phyloP scores from a whole-genome alignment of 2,329 filamentous ascomycete genomes.

The Cucurbitaria berberidis region DNA sequence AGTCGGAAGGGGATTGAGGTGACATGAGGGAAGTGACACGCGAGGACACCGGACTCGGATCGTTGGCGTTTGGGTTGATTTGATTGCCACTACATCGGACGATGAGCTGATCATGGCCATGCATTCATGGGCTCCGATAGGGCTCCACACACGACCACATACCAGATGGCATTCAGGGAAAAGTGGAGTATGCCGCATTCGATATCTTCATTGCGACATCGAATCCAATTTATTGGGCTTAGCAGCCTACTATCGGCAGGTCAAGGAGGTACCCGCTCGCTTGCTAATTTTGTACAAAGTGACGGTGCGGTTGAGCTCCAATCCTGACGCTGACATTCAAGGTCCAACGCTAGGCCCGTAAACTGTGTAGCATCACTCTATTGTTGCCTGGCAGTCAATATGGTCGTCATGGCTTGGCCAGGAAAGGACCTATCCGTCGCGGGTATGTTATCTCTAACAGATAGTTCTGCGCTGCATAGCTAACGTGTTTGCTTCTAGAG shows the following conservation, averaged over 20 bases:
- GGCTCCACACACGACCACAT: background rate
- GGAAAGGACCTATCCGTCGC: background rate
- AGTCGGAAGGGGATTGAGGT: slow-evolving; percentile 33
- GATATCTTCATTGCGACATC: background rate
- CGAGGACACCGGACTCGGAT: background rate
- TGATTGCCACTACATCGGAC: background rate
- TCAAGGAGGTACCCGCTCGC: background rate
- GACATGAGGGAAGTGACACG: slow-evolving; percentile 8
- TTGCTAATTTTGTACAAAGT: background rate
- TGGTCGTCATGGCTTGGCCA: background rate
- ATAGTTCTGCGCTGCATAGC: background rate
- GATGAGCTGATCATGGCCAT: background rate
- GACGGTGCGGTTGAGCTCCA: background rate
- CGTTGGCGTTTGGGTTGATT: background rate
- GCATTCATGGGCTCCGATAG: background rate
- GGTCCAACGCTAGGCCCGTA: background rate
- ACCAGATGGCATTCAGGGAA: background rate
- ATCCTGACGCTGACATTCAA: background rate
- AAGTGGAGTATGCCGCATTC: background rate
- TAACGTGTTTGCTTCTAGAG: background rate
- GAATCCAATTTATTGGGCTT: background rate
- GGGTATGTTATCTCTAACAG: background rate
- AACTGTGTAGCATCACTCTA: background rate
- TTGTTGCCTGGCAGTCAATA: background rate
- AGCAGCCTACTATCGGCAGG: background rate